Evolutionary conservation across 495 filamentous ascomycete genomes (phyloP).

Genomic region (Tuber umbilicatum): DNA sequence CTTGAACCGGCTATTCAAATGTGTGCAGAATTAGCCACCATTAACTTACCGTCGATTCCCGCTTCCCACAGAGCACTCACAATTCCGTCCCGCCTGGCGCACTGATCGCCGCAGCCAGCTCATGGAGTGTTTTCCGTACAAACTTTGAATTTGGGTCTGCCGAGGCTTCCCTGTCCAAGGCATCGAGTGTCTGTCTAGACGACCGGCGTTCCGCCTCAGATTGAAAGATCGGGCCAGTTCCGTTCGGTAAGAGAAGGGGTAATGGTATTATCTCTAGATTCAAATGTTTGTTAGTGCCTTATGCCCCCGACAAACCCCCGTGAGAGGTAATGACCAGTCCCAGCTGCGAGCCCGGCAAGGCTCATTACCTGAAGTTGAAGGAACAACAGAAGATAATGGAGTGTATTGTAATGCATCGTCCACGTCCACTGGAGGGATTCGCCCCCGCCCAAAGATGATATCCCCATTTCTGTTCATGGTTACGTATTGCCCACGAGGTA

Average conservation of each 20-base stretch:
- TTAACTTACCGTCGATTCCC: slow-evolving; percentile 11
- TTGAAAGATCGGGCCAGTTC: slow-evolving; percentile 40
- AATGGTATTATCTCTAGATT: slow-evolving; percentile 60
- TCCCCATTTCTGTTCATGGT: slow-evolving; percentile 25
- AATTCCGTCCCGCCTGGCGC: slow-evolving; percentile 44
- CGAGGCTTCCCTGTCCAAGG: slow-evolving; percentile 51
- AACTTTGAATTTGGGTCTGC: slow-evolving; percentile 29
- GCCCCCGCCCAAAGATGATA: slow-evolving; percentile 17
- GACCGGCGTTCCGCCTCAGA: slow-evolving; percentile 42
- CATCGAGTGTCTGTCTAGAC: slow-evolving; percentile 46
- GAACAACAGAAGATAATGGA: slow-evolving; percentile 79
- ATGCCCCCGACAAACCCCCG: slow-evolving; percentile 9
- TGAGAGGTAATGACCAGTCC: slow-evolving; percentile 46
- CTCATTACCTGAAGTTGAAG: slow-evolving; percentile 38
- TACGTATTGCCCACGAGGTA: not conserved
- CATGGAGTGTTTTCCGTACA: slow-evolving; percentile 35
- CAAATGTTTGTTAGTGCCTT: slow-evolving; percentile 15
- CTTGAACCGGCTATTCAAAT: slow-evolving; percentile 34
- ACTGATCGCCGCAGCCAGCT: slow-evolving; percentile 40
- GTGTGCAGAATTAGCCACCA: slow-evolving; percentile 3
- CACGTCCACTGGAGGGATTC: slow-evolving; percentile 47
- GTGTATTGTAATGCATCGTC: slow-evolving; percentile 87
- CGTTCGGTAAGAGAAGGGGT: slow-evolving; percentile 54
- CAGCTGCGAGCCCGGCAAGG: slow-evolving; percentile 56
- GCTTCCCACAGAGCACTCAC: slow-evolving; percentile 22